Evolutionary conservation across 768 basidiomycete species (phyloP).

Genomic region (Amanita molliuscula): DNA sequence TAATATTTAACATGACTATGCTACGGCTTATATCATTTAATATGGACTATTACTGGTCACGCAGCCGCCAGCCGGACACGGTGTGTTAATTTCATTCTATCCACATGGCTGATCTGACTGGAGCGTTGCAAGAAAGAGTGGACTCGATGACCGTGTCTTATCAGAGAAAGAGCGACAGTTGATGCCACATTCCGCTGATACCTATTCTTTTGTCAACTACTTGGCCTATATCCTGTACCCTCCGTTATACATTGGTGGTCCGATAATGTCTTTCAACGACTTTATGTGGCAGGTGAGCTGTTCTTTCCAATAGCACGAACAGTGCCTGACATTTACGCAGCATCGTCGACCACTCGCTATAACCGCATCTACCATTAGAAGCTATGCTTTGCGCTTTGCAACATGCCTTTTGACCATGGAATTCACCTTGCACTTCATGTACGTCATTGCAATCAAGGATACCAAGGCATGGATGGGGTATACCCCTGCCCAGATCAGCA

Average conservation of each 20-base stretch:
- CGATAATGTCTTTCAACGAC: conserved; percentile 94
- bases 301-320: not conserved
- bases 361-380: conserved; percentile 23
- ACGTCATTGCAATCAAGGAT: conserved; percentile 95
- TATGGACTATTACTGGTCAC: conserved; percentile 89
- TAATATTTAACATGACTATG: conserved; percentile 95
- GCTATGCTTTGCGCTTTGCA: conserved; percentile 66
- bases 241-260: conserved; percentile 92
- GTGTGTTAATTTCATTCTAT: not conserved
- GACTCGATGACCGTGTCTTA: conserved; percentile 13
- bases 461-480: conserved; percentile 71
- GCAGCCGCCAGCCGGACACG: conserved; percentile 17
- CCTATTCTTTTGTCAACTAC: conserved; percentile 67
- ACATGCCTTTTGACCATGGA: conserved; percentile 79
- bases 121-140: conserved; percentile 13
- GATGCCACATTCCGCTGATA: conserved; percentile 39
- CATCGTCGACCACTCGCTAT: conserved; percentile 49
- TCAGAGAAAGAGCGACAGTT: conserved; percentile 53
- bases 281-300: conserved; percentile 80
- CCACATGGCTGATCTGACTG: conserved; percentile 1
- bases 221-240: conserved; percentile 84
- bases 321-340: conserved; percentile 23
- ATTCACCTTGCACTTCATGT: conserved; percentile 86
- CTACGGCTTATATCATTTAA: conserved; percentile 87
- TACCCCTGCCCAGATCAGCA: conserved; percentile 69